phyloP scores from a whole-genome alignment of 1,139 yeast genomes.

The Candida albicans region DNA sequence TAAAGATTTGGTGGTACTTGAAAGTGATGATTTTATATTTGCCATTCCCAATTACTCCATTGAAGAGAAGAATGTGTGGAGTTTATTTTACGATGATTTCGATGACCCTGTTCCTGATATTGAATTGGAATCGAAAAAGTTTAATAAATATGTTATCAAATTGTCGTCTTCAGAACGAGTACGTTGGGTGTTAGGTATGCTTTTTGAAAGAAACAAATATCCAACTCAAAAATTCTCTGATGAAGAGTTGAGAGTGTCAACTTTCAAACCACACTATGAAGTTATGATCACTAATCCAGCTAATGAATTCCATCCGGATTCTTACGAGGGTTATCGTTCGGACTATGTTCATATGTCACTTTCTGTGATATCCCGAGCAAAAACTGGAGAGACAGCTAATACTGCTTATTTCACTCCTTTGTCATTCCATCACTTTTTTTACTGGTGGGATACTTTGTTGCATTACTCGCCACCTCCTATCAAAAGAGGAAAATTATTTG shows the following conservation, averaged over 20 bases:
- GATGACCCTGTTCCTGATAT: conserved; percentile 20
- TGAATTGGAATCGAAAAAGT: conserved; percentile 33
- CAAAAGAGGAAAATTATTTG: conserved; percentile 67
- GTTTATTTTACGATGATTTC: conserved; percentile 31
- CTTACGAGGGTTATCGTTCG: conserved; percentile 77
- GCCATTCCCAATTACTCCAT: conserved; percentile 60
- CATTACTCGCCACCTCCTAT: conserved; percentile 74
- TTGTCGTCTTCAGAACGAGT: conserved; percentile 42
- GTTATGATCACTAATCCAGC: conserved; percentile 42
- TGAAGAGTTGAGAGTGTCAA: conserved; percentile 31
- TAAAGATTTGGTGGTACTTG: conserved; percentile 59
- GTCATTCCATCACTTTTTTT: conserved; percentile 63
- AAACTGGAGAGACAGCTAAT: conserved; percentile 51
- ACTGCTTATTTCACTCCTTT: conserved; percentile 76
- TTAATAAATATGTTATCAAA: conserved; percentile 38
- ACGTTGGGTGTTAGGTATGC: conserved; percentile 42
- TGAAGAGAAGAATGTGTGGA: conserved; percentile 36
- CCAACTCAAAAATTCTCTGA: conserved; percentile 23
- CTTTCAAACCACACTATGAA: conserved; percentile 46
- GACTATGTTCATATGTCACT: conserved; percentile 79
- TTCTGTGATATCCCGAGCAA: conserved; percentile 37
- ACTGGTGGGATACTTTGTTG: conserved; percentile 83
- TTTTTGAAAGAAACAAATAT: conserved; percentile 40
- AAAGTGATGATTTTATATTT: conserved; percentile 65
- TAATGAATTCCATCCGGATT: conserved; percentile 56